Evolutionary conservation across 2,329 filamentous ascomycete genomes (phyloP), one percentile per base, ranked within the genome.

Genomic region (Fusarium sp.): DNA sequence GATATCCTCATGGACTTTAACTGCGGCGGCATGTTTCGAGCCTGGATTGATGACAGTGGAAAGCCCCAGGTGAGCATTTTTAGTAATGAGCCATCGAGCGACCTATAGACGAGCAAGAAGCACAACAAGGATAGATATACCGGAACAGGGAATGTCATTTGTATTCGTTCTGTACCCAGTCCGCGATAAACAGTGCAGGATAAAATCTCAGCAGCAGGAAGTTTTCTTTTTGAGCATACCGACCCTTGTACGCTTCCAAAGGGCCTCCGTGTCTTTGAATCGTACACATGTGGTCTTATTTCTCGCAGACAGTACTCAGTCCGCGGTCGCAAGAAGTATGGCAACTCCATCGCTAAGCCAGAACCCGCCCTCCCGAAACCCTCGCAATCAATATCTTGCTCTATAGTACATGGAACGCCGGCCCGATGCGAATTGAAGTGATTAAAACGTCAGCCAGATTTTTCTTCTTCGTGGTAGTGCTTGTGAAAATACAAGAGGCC

Each of bases 21-120:
- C 72, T 95, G 90, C 67, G 90, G 88, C 5, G 93, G 93, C 0
- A 93, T 97, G 90, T 95, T 93, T 71, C 83, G 92, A 17, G 92
- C 91, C 1, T 94, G 89, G 83, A 78, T 90, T 17, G 84, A 91
- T 61, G 82, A 87, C 4, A 71, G 84, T 1, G 89, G 87, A 0
- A 77, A 78, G 54, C 78, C 81, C 15, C 78, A 80, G 21, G 84
- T 87, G 70, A 82, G 83, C 50, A 59, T 76, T 31, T 77, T 75
- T 69, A 68, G 69, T 4, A 73, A 76, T 48, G 69, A 67, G 1
- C 65, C 58, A 4, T 44, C 65, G 31, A 72, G 73, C n/a, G 46
- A 51, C 13, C 27, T 54, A 21, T 67, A 57, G 50, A 41, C 31
- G 25, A 42, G 46, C 33, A n/a, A 15, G 37, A 35, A 36, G 46